A percentile compares a stretch with the other conserved stretches of the same genome.
phyloP scores from a whole-genome alignment of 23 red algal species.

The Gracilariopsis chorda region DNA sequence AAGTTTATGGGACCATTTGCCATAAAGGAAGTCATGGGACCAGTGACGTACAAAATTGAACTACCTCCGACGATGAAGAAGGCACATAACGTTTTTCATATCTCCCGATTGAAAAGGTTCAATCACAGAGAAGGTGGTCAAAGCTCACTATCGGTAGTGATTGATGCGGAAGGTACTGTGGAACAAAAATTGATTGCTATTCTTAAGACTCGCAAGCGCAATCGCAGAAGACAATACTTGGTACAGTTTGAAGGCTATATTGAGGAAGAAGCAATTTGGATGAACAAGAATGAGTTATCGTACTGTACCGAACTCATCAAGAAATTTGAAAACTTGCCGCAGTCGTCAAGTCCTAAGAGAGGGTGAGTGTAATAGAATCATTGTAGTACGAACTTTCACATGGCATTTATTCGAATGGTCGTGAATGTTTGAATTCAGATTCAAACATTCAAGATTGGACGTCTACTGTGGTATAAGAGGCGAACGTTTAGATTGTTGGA shows the following conservation, averaged over 20 bases:
- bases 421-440: too few species aligned
- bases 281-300: neutral
- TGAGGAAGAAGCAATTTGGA: neutral
- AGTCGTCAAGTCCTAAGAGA: neutral
- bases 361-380: neutral
- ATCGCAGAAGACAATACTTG: constrained; percentile 21
- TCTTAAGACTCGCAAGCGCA: neutral
- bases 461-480: neutral
- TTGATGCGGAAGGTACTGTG: constrained; percentile 21
- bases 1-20: constrained; percentile 22
- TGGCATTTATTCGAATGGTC: neutral
- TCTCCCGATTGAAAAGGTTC: neutral
- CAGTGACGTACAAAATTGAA: constrained; percentile 16
- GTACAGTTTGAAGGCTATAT: neutral
- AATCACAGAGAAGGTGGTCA: neutral
- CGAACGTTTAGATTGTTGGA: neutral
- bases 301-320: neutral
- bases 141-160: neutral
- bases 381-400: neutral
- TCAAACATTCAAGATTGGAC: neutral
- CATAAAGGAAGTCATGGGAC: constrained; percentile 13
- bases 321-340: neutral
- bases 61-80: constrained; percentile 11
- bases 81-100: constrained; percentile 25
- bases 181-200: constrained; percentile 8